Conservation (phyloP, 331 rosid species). For the Rhamnella rubrinervis region DNA sequence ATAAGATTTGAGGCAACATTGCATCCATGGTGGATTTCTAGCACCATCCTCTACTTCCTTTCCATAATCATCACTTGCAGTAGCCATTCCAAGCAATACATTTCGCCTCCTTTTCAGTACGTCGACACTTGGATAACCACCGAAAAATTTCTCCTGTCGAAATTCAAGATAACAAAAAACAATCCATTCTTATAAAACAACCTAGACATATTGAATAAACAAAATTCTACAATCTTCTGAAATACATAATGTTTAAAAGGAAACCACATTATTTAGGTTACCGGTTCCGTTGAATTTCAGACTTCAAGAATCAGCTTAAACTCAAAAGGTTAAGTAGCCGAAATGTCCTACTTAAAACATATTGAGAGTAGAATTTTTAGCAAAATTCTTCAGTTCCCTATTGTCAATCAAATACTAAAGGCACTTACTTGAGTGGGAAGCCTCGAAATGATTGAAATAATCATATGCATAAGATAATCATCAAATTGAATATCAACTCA, state of each 20-base stretch:
- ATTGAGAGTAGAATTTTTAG: no score
- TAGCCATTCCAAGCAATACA: slow-evolving; percentile 42
- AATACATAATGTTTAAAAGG: no score
- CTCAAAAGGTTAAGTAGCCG: no score
- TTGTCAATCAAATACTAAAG: no score
- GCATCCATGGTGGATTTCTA: slow-evolving; percentile 75
- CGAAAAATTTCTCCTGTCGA: slow-evolving; percentile 51
- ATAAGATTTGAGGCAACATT: slow-evolving; percentile 47
- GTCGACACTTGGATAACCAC: slow-evolving; percentile 34
- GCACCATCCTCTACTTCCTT: slow-evolving; percentile 8
- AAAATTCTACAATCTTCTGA: neutral
- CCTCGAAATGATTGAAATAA: neutral
- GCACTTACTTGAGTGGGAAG: no score
- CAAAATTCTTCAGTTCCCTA: no score
- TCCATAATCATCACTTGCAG: slow-evolving; percentile 11
- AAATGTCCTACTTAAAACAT: no score
- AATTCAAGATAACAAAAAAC: neutral
- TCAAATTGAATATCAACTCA: neutral
- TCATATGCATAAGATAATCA: neutral
- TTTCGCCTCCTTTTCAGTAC: slow-evolving; percentile 41
- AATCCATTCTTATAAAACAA: neutral
- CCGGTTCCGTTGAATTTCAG: no score
- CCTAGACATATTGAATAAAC: neutral
- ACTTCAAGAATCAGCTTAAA: no score
- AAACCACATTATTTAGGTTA: no score